Evolutionary conservation across 208 protist genomes (phyloP), one percentile per base, ranked within the genome.

Genomic region (Wallacemonas sp.): DNA sequence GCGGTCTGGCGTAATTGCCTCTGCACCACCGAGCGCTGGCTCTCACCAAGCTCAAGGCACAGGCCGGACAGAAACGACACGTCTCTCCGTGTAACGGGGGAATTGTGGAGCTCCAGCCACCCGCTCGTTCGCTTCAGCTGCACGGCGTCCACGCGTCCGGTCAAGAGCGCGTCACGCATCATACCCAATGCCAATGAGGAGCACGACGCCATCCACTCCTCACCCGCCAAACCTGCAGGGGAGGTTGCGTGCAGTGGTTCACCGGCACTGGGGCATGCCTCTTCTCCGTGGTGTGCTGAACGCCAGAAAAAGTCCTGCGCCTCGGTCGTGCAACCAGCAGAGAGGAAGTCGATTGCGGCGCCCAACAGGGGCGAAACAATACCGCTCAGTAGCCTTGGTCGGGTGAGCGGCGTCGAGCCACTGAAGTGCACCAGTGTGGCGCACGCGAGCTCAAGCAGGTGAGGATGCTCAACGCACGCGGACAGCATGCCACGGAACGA

Each of bases 31-130:
- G n/a, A n/a, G n/a, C n/a, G n/a, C n/a, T n/a, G n/a, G n/a, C n/a
- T n/a, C 13, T n/a, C 12, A 17, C 30, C 30, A 17, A 57, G 50
- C 3, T 13, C 32, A 19, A 2, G 30, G 30, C 50, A 57, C 9
- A 57, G 26, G 30, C 50, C 50, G 22, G 60, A 42, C 59, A 71
- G 29, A 27, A 55, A 13, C 24, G 68, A 26, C 29, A 44, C 27
- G 45, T n/a, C 17, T 19, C 33, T 63, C 15, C 48, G 48, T 37
- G 77, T 79, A 13, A 78, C 73, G 3, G 68, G 59, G 0, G 79
- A 55, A 63, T 80, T 63, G 69, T 88, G 83, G 48, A 93, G 65
- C 78, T 93, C 87, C 44, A 37, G 58, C 87, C 87, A 93, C 13
- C 63, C 67, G 10, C 76, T 70, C 0, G 81, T 91, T 21, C 73